Base-by-base conservation (phyloP, 2,329 filamentous ascomycete species). In the Trichoderma koningii region DNA sequence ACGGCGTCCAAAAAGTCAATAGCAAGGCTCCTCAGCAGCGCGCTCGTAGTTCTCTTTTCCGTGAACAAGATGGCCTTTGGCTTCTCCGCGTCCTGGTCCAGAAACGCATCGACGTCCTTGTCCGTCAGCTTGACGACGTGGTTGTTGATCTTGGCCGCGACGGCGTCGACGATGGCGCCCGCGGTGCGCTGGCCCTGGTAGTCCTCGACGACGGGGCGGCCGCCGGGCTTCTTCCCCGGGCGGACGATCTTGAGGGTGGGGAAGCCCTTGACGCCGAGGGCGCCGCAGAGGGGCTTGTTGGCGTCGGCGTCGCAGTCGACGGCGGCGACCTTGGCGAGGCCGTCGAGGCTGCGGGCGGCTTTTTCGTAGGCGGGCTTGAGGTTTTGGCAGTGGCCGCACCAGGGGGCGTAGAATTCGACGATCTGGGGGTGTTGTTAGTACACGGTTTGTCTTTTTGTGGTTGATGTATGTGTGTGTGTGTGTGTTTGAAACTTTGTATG, bases 311-410 rank as follows among this genome's bases (percentile, higher is more conserved):
- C 94, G 77, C 95, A 99, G 78, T 99, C 91, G 69, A 99, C 83
- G 63, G 96, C 95, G 55, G 92, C 95, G 48, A 99, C 94, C 73
- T 97, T 96, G 72, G 93, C 95, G 15, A 98, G 84, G 15, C 95
- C 95, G n/a, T 90, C 86, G 66, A 99, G 89, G 72, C 88, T 92
- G 73, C 89, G 90, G 71, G 95, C 95, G 2, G 89, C 93, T 78
- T 97, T 97, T 78, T 98, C 94, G 79, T 95, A 99, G 51, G 92
- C 91, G 3, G 93, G 94, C 80, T 97, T 93, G 73, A 99, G 89
- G 79, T 90, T 97, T 79, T 97, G 86, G 81, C 95, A 99, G 80
- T 98, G 95, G 48, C 94, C 95, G 73, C 95, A 98, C 94, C 94
- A 98, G 26, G 94, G 94, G 9, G 94, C 94, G 74, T 97, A 98